Evolutionary conservation across 345 rosid species (phyloP).

Genomic region (Odontarrhena argentea): DNA sequence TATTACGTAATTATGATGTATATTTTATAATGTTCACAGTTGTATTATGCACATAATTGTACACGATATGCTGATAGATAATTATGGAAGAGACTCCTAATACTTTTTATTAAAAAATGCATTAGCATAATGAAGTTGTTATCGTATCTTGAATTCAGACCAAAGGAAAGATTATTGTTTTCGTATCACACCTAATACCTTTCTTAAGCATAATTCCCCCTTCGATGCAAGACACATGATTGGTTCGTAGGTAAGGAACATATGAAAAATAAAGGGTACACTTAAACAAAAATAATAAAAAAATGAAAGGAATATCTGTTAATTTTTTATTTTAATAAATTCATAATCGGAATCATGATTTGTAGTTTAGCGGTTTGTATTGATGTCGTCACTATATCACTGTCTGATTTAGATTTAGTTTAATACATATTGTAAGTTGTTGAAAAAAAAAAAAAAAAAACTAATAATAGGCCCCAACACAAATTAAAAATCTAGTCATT

Average conservation of each 20-base stretch:
- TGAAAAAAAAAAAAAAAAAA: too few relatives aligned
- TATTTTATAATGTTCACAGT: background rate
- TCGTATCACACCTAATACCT: conserved; percentile 35
- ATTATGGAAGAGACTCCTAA: background rate
- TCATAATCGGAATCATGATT: too few relatives aligned
- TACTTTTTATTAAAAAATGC: background rate
- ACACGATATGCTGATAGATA: background rate
- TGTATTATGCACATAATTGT: background rate
- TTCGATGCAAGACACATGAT: conserved; percentile 33
- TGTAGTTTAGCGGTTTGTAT: too few relatives aligned
- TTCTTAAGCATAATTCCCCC: conserved; percentile 33
- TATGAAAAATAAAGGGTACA: conserved; percentile 2
- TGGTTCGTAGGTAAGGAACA: conserved; percentile 37
- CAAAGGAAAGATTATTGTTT: conserved; percentile 22
- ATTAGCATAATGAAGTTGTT: conserved; percentile 15
- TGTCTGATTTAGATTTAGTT: too few relatives aligned
- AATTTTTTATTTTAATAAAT: too few relatives aligned
- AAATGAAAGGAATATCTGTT: conserved; percentile 11
- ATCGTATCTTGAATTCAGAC: conserved; percentile 17
- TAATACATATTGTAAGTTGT: too few relatives aligned
- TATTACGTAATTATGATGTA: conserved; percentile 32
- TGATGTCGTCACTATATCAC: too few relatives aligned
- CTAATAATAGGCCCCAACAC: too few relatives aligned
- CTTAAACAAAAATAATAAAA: too few relatives aligned
- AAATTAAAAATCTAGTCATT: too few relatives aligned